A percentile compares a stretch with the other conserved stretches of the same genome.
Evolutionary conservation across 306 rosid genomes (phyloP).

Genomic region (Lagenaria siceraria): DNA sequence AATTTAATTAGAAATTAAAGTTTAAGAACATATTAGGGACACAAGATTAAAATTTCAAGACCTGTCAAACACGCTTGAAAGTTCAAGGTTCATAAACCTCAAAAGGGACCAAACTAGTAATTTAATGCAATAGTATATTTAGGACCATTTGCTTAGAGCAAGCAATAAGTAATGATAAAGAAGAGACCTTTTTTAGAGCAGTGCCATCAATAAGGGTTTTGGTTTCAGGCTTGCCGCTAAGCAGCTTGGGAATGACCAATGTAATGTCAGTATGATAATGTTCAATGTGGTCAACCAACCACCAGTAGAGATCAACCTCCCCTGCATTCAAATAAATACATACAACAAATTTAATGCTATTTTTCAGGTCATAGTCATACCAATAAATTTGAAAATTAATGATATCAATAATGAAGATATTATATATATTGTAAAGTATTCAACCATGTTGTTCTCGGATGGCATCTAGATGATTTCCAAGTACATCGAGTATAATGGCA

Average conservation of each 20-base stretch:
- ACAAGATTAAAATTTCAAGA: too few relatives aligned
- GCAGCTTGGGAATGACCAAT: not conserved
- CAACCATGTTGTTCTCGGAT: not conserved
- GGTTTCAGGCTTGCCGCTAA: conserved; percentile 1
- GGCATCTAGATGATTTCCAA: not conserved
- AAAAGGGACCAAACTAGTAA: too few relatives aligned
- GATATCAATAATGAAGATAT: not conserved
- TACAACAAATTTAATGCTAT: not conserved
- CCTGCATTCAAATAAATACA: not conserved
- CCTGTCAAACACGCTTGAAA: too few relatives aligned
- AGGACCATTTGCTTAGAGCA: too few relatives aligned
- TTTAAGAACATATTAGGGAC: too few relatives aligned
- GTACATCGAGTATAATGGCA: not conserved
- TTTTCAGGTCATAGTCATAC: not conserved
- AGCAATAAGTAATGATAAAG: not conserved
- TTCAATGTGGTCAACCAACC: too few relatives aligned
- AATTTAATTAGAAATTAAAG: too few relatives aligned
- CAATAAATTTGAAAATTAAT: not conserved
- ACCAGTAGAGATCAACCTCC: not conserved
- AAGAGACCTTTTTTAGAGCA: conserved; percentile 23
- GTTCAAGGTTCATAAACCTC: too few relatives aligned
- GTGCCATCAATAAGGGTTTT: conserved; percentile 37
- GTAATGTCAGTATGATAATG: not conserved
- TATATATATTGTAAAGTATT: not conserved
- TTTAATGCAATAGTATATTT: too few relatives aligned